phyloP scores from a whole-genome alignment of 2,329 filamentous ascomycete genomes.

The Ophiocordyceps camponoti-floridani region DNA sequence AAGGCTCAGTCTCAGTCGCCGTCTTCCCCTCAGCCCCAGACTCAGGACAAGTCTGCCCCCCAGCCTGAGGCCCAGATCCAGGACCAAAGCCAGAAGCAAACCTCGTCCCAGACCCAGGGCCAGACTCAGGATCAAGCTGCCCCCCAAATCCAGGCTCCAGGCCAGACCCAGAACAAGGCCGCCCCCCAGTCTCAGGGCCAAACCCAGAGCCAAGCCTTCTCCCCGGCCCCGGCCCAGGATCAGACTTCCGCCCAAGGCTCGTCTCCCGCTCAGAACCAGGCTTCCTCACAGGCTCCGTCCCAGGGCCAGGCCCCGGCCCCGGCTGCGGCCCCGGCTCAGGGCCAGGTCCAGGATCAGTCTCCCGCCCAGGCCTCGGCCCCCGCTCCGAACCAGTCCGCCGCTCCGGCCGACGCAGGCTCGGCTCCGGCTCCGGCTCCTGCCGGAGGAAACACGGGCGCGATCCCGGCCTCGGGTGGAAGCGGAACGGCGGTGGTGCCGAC shows the following conservation, averaged over 20 bases:
- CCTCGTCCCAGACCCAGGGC: no score
- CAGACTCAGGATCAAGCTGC: no score
- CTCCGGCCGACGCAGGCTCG: not conserved
- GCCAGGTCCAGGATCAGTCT: not conserved
- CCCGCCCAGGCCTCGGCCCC: not conserved
- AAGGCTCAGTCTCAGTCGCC: not conserved
- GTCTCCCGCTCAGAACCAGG: not conserved
- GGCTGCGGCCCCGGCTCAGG: not conserved
- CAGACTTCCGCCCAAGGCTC: not conserved
- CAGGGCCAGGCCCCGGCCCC: not conserved
- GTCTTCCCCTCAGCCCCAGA: not conserved
- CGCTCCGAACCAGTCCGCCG: not conserved
- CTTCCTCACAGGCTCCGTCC: not conserved
- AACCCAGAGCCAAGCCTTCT: not conserved
- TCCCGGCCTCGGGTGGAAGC: not conserved
- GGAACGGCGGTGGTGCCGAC: not conserved
- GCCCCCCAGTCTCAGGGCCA: not conserved
- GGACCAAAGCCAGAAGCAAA: no score
- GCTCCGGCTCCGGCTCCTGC: not conserved
- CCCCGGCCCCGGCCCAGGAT: not conserved
- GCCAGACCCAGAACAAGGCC: not conserved
- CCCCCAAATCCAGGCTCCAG: not conserved
- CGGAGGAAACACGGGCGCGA: not conserved
- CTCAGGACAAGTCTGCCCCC: not conserved
- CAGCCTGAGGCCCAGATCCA: no score